phyloP scores from a whole-genome alignment of 257 asterid species.

The Cruciata laevipes region DNA sequence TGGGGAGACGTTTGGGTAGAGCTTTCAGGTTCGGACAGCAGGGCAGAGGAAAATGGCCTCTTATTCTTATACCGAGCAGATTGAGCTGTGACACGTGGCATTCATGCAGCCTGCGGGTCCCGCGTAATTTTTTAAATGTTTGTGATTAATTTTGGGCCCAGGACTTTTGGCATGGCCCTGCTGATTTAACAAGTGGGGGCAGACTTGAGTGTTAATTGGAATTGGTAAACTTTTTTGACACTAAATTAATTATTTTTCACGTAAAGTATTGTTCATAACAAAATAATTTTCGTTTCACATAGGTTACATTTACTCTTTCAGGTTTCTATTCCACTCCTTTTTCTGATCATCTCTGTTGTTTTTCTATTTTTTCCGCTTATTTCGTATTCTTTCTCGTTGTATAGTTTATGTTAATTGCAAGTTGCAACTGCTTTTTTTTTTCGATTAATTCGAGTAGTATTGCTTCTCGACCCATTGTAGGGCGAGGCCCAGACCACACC shows the following conservation, averaged over 20 bases:
- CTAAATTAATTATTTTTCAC: slow-evolving; percentile 9
- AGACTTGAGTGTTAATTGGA: background rate
- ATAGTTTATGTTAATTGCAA: too few species aligned
- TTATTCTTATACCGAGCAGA: background rate
- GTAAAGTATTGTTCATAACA: background rate
- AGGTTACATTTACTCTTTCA: background rate
- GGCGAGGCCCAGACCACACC: too few species aligned
- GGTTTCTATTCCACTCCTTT: too few species aligned
- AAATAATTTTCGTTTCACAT: background rate
- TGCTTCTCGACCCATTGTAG: too few species aligned
- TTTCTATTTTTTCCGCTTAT: too few species aligned
- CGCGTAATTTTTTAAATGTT: background rate
- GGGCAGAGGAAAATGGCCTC: background rate
- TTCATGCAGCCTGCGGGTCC: slow-evolving; percentile 14
- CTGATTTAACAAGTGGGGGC: background rate
- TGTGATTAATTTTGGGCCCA: slow-evolving; percentile 10
- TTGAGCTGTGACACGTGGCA: slow-evolving; percentile 6
- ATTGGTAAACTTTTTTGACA: background rate
- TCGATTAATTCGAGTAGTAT: too few species aligned
- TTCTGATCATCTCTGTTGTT: too few species aligned
- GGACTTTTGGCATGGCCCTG: slow-evolving; percentile 1
- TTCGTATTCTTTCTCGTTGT: too few species aligned
- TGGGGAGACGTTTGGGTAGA: background rate
- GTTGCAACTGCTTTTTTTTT: too few species aligned
- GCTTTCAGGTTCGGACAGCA: slow-evolving; percentile 11